Conservation (phyloP, 108 stramenopile species). For the Skeletonema potamos region DNA sequence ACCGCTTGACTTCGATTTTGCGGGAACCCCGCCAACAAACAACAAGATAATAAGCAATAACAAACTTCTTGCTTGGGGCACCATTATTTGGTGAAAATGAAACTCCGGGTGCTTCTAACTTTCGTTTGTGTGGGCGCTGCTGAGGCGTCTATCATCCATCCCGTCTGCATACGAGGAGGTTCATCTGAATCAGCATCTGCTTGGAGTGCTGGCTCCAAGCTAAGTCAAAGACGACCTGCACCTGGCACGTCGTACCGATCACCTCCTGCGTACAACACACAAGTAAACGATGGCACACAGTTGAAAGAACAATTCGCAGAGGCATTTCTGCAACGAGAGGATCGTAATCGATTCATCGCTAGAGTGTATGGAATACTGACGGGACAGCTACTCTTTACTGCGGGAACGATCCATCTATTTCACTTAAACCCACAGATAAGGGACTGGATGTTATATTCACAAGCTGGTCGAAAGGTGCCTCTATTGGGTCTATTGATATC, state of each 20-base stretch:
- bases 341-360: slow-evolving; percentile 74
- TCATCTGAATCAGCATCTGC: slow-evolving; percentile 26
- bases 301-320: slow-evolving; percentile 42
- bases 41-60: too few species aligned
- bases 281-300: slow-evolving; percentile 22
- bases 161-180: not conserved
- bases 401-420: slow-evolving; percentile 59
- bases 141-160: not conserved
- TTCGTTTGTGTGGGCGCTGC: not conserved
- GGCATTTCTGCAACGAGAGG: slow-evolving; percentile 74
- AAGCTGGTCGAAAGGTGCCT: slow-evolving; percentile 43
- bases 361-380: slow-evolving; percentile 80
- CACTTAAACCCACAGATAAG: slow-evolving; percentile 47
- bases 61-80: too few species aligned
- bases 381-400: slow-evolving; percentile 73
- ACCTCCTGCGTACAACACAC: not conserved
- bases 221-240: not conserved
- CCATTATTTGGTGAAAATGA: too few species aligned
- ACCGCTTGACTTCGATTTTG: too few species aligned
- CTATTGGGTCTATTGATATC: slow-evolving; percentile 36
- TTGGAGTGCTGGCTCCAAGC: slow-evolving; percentile 30
- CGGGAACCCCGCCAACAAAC: too few species aligned
- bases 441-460: slow-evolving; percentile 43
- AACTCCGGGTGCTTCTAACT: not conserved
- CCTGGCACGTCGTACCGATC: not conserved